phyloP scores from a whole-genome alignment of 163 green algal species.

The Trebouxiophyceae sp. region DNA sequence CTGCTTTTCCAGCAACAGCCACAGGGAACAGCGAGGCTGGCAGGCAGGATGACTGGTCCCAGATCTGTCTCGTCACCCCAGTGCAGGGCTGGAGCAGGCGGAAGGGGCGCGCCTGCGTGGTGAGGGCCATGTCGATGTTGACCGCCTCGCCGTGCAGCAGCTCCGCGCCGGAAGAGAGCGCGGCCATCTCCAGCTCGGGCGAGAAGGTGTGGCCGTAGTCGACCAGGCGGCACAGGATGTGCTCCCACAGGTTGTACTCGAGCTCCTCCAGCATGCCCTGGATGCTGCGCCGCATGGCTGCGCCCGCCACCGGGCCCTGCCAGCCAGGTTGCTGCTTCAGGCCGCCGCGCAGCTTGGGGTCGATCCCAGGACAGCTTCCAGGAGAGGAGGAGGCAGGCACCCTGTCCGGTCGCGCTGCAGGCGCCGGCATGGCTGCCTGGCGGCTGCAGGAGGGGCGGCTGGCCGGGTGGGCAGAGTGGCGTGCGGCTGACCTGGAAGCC shows the following conservation, averaged over 20 bases:
- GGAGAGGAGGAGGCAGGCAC: no score
- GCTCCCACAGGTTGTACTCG: constrained; percentile 45
- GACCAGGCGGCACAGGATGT: constrained; percentile 35
- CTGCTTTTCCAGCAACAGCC: no score
- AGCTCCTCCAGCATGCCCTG: constrained; percentile 51
- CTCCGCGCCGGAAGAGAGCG: constrained; percentile 15
- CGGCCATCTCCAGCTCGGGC: constrained; percentile 43
- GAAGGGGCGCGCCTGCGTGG: constrained; percentile 23
- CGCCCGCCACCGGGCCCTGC: constrained; percentile 10
- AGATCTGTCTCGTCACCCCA: no score
- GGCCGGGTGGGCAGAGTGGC: no score
- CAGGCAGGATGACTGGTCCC: no score
- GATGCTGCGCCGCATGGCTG: constrained; percentile 32
- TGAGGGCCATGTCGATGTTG: constrained; percentile 47
- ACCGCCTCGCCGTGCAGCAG: constrained; percentile 48
- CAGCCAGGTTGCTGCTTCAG: no score
- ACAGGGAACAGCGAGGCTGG: no score
- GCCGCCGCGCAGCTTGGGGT: no score
- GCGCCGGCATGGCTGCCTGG: background rate
- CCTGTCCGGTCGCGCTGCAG: background rate
- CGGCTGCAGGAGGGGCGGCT: no score
- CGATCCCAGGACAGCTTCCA: no score
- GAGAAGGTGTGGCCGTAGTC: constrained; percentile 47
- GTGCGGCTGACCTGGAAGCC: constrained; percentile 34
- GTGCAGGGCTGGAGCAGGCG: background rate